Evolutionary conservation across 495 filamentous ascomycete genomes (phyloP).

Genomic region (Aspergillus hancockii): DNA sequence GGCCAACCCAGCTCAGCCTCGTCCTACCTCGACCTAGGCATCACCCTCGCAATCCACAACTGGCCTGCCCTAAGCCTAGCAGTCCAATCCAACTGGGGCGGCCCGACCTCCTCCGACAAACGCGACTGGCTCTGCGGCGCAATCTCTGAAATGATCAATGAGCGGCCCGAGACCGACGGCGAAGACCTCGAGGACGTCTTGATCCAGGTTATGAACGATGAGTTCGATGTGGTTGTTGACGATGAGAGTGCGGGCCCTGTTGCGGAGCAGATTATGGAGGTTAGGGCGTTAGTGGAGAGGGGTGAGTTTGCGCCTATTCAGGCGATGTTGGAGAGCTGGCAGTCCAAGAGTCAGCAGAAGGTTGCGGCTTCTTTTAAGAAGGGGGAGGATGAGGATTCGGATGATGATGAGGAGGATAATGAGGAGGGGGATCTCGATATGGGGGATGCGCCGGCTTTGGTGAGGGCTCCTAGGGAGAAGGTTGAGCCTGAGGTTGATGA

Average conservation of each 20-base stretch:
- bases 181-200: conserved; percentile 81
- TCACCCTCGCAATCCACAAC: conserved; percentile 74
- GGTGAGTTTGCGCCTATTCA: conserved; percentile 71
- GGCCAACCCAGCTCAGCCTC: conserved; percentile 24
- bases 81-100: conserved; percentile 85
- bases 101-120: conserved; percentile 80
- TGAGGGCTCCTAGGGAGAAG: conserved; percentile 61
- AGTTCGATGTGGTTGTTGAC: conserved; percentile 89
- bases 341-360: conserved; percentile 54
- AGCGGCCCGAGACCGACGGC: conserved; percentile 73
- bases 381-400: conserved; percentile 56
- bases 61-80: conserved; percentile 89
- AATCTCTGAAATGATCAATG: conserved; percentile 76
- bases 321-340: conserved; percentile 65
- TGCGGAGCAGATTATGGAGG: conserved; percentile 67
- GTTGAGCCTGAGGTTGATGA: conserved; percentile 80
- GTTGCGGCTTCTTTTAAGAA: conserved; percentile 56
- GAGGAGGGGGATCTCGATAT: conserved; percentile 63
- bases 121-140: conserved; percentile 94
- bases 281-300: conserved; percentile 58
- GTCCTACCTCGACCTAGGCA: conserved; percentile 73
- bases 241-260: conserved; percentile 80
- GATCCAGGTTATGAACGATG: conserved; percentile 88
- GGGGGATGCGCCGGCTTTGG: conserved; percentile 67
- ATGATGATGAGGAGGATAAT: conserved; percentile 57